Evolutionary conservation across 2,329 filamentous ascomycete species (phyloP).

Genomic region (Penicillium sp.): DNA sequence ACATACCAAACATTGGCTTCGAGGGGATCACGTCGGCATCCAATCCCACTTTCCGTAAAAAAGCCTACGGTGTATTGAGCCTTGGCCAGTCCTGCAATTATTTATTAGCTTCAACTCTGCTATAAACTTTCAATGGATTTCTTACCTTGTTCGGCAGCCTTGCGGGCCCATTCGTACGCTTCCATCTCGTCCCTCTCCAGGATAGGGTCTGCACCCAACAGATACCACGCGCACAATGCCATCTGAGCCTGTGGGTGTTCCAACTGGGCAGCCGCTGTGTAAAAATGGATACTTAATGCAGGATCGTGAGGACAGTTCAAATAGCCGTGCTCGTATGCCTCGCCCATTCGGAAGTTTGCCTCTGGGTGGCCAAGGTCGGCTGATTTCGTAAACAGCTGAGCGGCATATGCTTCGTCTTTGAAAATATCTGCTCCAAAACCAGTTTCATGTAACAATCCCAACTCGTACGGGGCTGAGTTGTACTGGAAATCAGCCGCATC

Average conservation of each 20-base stretch:
- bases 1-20: slow-evolving; percentile 99
- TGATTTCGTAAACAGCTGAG: slow-evolving; percentile 89
- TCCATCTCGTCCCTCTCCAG: slow-evolving; percentile 94
- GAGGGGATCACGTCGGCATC: slow-evolving; percentile 86
- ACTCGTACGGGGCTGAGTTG: slow-evolving; percentile 86
- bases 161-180: slow-evolving; percentile 91
- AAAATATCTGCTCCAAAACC: slow-evolving; percentile 96
- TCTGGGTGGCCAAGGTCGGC: slow-evolving; percentile 87
- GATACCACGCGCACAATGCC: slow-evolving; percentile 97
- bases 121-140: slow-evolving; percentile 17
- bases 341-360: slow-evolving; percentile 83
- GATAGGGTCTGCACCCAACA: slow-evolving; percentile 88
- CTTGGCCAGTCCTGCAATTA: slow-evolving; percentile 44
- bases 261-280: slow-evolving; percentile 82
- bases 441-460: slow-evolving; percentile 81
- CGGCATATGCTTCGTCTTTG: slow-evolving; percentile 82
- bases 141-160: slow-evolving; percentile 80
- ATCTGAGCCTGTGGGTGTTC: slow-evolving; percentile 90
- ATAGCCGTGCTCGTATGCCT: slow-evolving; percentile 91
- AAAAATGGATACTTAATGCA: slow-evolving; percentile 92
- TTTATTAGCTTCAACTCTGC: slow-evolving; percentile 4
- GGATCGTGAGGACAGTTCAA: slow-evolving; percentile 86
- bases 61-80: slow-evolving; percentile 96
- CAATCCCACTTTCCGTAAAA: slow-evolving; percentile 98
- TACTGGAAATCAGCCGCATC: slow-evolving; percentile 90